Conservation (phyloP, 306 rosid genomes). For the Castanea mollissima region DNA sequence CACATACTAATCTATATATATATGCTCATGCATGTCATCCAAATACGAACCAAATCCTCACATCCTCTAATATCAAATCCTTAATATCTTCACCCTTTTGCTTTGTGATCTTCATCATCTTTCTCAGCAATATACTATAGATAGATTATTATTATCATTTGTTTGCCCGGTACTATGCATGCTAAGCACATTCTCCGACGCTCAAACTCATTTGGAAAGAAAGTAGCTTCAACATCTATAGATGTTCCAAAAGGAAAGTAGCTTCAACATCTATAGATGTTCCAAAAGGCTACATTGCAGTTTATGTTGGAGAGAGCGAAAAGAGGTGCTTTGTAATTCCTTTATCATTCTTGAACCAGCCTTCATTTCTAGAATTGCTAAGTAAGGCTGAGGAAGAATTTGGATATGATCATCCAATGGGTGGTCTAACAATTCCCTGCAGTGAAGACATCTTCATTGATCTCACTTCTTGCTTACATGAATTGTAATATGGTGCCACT, state of each 20-base stretch:
- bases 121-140: not conserved
- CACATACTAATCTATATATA: not conserved
- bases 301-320: slow-evolving; percentile 34
- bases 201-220: slow-evolving; percentile 8
- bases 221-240: not conserved
- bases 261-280: slow-evolving; percentile 4
- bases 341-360: slow-evolving; percentile 33
- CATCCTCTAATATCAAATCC: not conserved
- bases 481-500: not conserved
- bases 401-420: slow-evolving; percentile 39
- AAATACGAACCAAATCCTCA: slow-evolving; percentile 5
- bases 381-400: slow-evolving; percentile 31
- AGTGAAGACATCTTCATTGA: slow-evolving; percentile 25
- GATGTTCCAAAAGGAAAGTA: slow-evolving; percentile 21
- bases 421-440: slow-evolving; percentile 43
- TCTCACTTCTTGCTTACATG: slow-evolving; percentile 22
- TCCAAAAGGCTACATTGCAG: slow-evolving; percentile 28
- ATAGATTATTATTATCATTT: not conserved
- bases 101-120: not conserved
- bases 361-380: slow-evolving; percentile 29
- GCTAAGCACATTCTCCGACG: not conserved
- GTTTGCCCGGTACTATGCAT: not conserved
- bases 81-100: not conserved
- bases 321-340: slow-evolving; percentile 39
- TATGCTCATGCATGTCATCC: not conserved